These are phyloP conservation scores for Kwoniella sp. DNA, from an alignment of 768 basidiomycete species.

Conservation along the genomic window DNA sequence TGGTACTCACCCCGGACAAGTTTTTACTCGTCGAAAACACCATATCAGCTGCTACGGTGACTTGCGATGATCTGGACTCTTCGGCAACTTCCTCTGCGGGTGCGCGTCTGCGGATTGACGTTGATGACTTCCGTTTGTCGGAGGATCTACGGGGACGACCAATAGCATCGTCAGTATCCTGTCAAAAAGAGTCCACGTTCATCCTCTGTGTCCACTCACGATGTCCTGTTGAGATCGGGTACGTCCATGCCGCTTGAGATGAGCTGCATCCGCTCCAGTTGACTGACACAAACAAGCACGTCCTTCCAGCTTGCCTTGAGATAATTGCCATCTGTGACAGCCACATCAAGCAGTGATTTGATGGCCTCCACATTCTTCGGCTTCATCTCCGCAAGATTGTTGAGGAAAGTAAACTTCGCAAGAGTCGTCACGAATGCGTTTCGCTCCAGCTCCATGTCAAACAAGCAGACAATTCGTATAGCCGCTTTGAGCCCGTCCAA, in stretches of 20 bases:
- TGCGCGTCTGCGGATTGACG: slow-evolving; percentile 24
- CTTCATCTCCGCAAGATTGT: slow-evolving; percentile 98
- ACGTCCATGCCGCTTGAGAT: slow-evolving; percentile 88
- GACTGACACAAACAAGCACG: slow-evolving; percentile 93
- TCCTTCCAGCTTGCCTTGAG: slow-evolving; percentile 96
- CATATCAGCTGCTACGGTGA: slow-evolving; percentile 98
- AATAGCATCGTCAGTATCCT: neutral
- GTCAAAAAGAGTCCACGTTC: too few species aligned
- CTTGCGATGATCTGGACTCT: slow-evolving; percentile 94
- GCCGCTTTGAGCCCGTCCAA: slow-evolving; percentile 95
- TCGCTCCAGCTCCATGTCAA: slow-evolving; percentile 95
- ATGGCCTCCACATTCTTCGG: slow-evolving; percentile 99
- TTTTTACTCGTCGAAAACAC: slow-evolving; percentile 96
- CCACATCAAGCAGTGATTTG: slow-evolving; percentile 89
- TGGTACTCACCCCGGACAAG: slow-evolving; percentile 81
- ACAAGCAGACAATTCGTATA: slow-evolving; percentile 95
- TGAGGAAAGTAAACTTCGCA: slow-evolving; percentile 94
- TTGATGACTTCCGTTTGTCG: slow-evolving; percentile 22
- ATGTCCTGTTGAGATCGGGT: slow-evolving; percentile 74
- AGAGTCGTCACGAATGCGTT: slow-evolving; percentile 98
- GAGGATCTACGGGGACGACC: neutral
- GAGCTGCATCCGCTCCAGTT: slow-evolving; percentile 97
- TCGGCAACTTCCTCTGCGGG: slow-evolving; percentile 88
- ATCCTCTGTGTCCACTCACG: slow-evolving; percentile 64
- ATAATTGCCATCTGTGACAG: slow-evolving; percentile 93